phyloP scores from a whole-genome alignment of 306 rosid genomes.

The Vigna reflexopilosa region DNA sequence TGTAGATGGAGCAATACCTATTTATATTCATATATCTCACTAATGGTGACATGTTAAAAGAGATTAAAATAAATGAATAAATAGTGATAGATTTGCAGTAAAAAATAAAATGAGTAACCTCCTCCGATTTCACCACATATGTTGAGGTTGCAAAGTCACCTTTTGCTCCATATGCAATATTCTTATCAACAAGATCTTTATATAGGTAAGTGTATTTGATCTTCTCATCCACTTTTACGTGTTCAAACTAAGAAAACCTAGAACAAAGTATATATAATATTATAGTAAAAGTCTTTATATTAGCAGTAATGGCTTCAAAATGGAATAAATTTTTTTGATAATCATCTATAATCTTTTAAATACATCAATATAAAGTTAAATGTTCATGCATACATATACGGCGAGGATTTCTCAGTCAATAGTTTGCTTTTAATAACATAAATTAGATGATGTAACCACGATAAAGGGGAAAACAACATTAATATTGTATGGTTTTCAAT shows the following conservation, averaged over 20 bases:
- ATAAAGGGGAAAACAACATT: too few species aligned
- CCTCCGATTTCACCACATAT: conserved; percentile 58
- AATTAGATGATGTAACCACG: too few species aligned
- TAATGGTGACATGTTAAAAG: background rate
- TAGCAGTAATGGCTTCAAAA: background rate
- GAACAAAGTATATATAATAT: background rate
- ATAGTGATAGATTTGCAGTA: background rate
- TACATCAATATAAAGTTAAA: background rate
- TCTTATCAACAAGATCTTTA: conserved; percentile 39
- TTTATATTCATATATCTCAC: background rate
- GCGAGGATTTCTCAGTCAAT: too few species aligned
- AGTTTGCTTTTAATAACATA: too few species aligned
- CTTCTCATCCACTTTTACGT: conserved; percentile 70
- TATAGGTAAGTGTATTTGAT: conserved; percentile 50
- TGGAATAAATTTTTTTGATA: too few species aligned
- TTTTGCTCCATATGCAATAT: conserved; percentile 72
- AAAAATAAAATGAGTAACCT: conserved; percentile 38
- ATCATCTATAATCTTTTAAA: background rate
- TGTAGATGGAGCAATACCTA: too few species aligned
- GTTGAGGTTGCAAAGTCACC: conserved; percentile 73
- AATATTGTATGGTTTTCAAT: too few species aligned
- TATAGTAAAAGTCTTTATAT: too few species aligned
- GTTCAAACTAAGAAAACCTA: conserved; percentile 85
- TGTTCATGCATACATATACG: too few species aligned
- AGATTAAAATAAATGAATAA: background rate